Conservation (phyloP, 139 green algal genomes). For the Tetradesmus obliquus region DNA sequence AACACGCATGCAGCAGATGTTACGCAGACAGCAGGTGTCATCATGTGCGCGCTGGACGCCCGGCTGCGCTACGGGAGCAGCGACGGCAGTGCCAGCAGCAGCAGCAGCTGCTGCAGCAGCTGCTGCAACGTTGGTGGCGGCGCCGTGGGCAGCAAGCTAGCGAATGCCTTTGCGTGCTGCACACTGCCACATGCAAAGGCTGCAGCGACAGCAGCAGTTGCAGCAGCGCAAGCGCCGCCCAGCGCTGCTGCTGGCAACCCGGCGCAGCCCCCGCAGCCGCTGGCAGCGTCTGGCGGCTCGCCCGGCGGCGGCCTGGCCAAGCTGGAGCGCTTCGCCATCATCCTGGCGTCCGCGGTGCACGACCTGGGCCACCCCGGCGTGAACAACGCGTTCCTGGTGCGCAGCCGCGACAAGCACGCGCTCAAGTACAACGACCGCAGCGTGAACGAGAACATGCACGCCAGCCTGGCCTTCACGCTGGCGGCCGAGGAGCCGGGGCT, state of each 20-base stretch:
- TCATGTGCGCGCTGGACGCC: slow-evolving; percentile 45
- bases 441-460: slow-evolving; percentile 76
- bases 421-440: slow-evolving; percentile 70
- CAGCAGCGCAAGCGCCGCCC: slow-evolving; percentile 18
- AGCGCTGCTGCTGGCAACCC: background rate
- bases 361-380: slow-evolving; percentile 74
- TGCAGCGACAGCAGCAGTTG: slow-evolving; percentile 61
- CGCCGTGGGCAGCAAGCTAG: background rate
- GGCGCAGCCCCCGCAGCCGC: background rate
- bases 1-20: slow-evolving; percentile 77
- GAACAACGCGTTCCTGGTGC: slow-evolving; percentile 79
- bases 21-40: slow-evolving; percentile 70
- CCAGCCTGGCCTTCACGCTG: slow-evolving; percentile 63
- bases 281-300: background rate
- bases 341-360: slow-evolving; percentile 71
- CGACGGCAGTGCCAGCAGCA: background rate
- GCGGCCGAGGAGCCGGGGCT: slow-evolving; percentile 47
- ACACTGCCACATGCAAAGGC: slow-evolving; percentile 65
- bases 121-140: background rate
- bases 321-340: slow-evolving; percentile 69
- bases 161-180: slow-evolving; percentile 25
- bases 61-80: background rate
- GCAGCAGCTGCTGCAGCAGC: background rate
- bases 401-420: slow-evolving; percentile 59
- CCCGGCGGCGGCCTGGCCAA: slow-evolving; percentile 52